Base-by-base conservation (phyloP, 352 stramenopile genomes). In the Globisporangium polare region DNA sequence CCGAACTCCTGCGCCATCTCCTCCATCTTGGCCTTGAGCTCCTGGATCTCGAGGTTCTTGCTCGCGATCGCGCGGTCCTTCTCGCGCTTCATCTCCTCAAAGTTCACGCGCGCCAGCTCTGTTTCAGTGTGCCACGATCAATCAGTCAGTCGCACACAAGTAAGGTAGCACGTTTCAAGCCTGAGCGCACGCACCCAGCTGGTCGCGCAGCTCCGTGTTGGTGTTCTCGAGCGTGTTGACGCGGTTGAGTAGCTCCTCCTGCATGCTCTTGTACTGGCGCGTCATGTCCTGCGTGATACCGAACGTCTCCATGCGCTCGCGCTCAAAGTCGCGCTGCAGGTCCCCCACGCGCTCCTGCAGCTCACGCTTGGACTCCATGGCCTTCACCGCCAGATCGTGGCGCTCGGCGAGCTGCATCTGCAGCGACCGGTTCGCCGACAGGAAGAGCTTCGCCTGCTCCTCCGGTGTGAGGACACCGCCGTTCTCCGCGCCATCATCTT, bases 211-310 rank as follows among this genome's bases (percentile, higher is more conserved):
- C 53, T 96, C 89, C 33, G 92, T 84, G 71, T 98, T 98, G 47
- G 87, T 88, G 57, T 94, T 94, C 67, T 98, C 93, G 26, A 97
- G 75, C 31, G 73, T 75, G 61, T 91, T 92, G 63, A 94, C 81
- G 17, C 89, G 83, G 45, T 96, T 92, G 5, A 97, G 72, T 29
- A 97, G 72, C 62, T 97, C 86, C 50, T 97, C 89, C 64, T 98
- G 92, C 94, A 99, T 98, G 60, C 90, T 95, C 74, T 98, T 98
- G 77, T 98, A 98, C 78, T 98, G 94, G 9, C 96, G 80, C 52
- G 94, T 98, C 94, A 98, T 98, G 67, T 98, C 92, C 53, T 92
- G 78, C 37, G 89, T 98, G 58, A 99, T 97, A 20, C 95, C 94
- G 45, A 96, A 95, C 13, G 89, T 96, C 58, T 96, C 80, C 74